Conservation (phyloP, 1,284 basidiomycete genomes). For the Irpex sp. region DNA sequence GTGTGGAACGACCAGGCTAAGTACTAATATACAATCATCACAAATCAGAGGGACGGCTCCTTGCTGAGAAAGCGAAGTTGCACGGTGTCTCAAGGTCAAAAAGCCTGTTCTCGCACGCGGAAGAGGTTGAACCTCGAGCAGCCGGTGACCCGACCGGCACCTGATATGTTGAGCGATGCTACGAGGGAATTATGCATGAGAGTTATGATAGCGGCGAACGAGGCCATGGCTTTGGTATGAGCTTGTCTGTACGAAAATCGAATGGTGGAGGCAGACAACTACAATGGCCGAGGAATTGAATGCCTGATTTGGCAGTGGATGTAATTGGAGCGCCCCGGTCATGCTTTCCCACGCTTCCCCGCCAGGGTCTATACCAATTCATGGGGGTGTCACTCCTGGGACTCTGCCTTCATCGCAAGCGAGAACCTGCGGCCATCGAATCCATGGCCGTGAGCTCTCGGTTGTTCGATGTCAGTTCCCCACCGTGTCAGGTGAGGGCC, state of each 20-base stretch:
- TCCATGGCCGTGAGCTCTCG: not conserved
- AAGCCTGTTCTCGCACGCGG: not conserved
- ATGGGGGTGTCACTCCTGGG: not conserved
- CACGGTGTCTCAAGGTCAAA: not conserved
- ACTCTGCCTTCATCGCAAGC: not conserved
- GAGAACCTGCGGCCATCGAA: not conserved
- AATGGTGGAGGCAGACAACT: not conserved
- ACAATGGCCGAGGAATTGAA: not conserved
- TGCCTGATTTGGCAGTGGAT: not conserved
- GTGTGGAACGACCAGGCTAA: not conserved
- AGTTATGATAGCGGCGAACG: not conserved
- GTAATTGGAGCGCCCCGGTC: not conserved
- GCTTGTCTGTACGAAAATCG: not conserved
- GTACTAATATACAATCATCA: not conserved
- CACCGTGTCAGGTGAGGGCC: not conserved
- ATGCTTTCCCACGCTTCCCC: not conserved
- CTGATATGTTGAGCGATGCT: not conserved
- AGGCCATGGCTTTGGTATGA: not conserved
- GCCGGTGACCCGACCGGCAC: not conserved
- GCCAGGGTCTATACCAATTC: not conserved
- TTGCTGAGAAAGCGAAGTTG: not conserved
- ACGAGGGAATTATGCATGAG: not conserved
- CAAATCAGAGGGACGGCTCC: not conserved
- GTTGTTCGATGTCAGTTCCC: not conserved
- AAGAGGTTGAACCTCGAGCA: not conserved